Percentiles rank a stretch among this genome's conserved stretches.
Conservation (phyloP, 139 green algal species). For the Pseudopediastrum boryanum region DNA sequence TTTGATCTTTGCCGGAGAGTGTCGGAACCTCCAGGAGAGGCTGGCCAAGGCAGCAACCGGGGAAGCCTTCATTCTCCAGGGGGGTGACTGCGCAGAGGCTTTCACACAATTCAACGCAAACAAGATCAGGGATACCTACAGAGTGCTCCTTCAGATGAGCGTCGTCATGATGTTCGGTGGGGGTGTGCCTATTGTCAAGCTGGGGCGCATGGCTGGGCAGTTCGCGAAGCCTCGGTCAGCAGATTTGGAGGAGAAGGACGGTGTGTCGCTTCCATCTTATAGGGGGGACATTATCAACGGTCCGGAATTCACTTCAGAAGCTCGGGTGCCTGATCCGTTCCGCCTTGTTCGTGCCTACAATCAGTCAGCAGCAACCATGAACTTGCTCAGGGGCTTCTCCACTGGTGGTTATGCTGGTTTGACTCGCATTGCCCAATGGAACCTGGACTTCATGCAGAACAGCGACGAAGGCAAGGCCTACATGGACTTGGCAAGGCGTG, state of each 20-base stretch:
- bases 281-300: constrained; percentile 99
- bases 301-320: constrained; percentile 86
- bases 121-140: constrained; percentile 91
- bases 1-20: constrained; percentile 98
- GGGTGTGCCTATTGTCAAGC: constrained; percentile 95
- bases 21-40: constrained; percentile 85
- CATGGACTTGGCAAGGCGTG: constrained; percentile 80
- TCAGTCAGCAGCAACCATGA: constrained; percentile 96
- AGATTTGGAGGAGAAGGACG: constrained; percentile 76
- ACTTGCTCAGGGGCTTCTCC: constrained; percentile 96
- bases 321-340: constrained; percentile 88
- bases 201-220: constrained; percentile 98
- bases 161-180: constrained; percentile 97
- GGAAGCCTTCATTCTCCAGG: constrained; percentile 86
- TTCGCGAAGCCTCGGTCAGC: constrained; percentile 97
- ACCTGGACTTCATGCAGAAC: constrained; percentile 98
- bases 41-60: constrained; percentile 85
- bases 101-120: constrained; percentile 97
- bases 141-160: constrained; percentile 94
- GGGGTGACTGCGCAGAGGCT: constrained; percentile 97
- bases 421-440: constrained; percentile 91
- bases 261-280: constrained; percentile 86
- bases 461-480: constrained; percentile 86
- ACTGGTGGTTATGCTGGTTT: constrained; percentile 95
- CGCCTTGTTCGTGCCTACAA: constrained; percentile 92